These are phyloP conservation scores for Penicillium roqueforti DNA, from an alignment of 495 filamentous ascomycete species.

Conservation along the genomic window DNA sequence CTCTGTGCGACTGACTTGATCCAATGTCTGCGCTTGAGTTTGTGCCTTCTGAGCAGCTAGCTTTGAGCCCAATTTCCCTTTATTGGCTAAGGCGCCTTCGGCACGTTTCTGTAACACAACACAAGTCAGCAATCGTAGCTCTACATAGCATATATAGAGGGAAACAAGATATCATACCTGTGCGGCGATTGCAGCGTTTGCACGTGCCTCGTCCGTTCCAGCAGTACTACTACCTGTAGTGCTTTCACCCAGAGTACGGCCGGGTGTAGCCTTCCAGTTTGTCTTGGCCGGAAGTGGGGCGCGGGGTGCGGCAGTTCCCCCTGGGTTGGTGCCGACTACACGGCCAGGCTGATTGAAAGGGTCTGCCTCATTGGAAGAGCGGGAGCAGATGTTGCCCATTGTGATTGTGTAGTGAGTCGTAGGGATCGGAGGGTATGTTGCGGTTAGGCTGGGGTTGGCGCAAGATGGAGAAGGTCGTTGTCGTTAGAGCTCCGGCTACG, in stretches of 20 bases:
- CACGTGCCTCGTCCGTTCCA: constrained; percentile 44
- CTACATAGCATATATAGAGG: background rate
- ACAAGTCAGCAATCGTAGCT: background rate
- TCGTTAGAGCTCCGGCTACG: background rate
- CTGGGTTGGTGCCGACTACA: constrained; percentile 41
- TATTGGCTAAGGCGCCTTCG: constrained; percentile 23
- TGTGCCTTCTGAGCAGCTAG: constrained; percentile 63
- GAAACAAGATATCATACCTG: constrained; percentile 45
- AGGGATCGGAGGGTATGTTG: background rate
- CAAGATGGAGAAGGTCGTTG: background rate
- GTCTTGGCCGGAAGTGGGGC: constrained; percentile 39
- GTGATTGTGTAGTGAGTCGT: constrained; percentile 10
- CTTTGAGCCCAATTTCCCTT: constrained; percentile 58
- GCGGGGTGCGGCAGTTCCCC: constrained; percentile 24
- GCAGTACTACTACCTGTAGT: constrained; percentile 14
- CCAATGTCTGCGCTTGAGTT: constrained; percentile 56
- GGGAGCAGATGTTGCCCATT: constrained; percentile 76
- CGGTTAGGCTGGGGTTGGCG: background rate
- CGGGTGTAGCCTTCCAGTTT: constrained; percentile 44
- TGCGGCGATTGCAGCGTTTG: constrained; percentile 62
- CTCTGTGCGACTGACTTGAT: constrained; percentile 53
- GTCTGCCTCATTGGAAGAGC: constrained; percentile 50
- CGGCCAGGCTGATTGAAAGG: constrained; percentile 61
- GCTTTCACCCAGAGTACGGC: constrained; percentile 51
- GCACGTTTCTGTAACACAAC: constrained; percentile 37